Base-by-base conservation (phyloP, 163 green algal genomes). In the Chloromonas sp. region DNA sequence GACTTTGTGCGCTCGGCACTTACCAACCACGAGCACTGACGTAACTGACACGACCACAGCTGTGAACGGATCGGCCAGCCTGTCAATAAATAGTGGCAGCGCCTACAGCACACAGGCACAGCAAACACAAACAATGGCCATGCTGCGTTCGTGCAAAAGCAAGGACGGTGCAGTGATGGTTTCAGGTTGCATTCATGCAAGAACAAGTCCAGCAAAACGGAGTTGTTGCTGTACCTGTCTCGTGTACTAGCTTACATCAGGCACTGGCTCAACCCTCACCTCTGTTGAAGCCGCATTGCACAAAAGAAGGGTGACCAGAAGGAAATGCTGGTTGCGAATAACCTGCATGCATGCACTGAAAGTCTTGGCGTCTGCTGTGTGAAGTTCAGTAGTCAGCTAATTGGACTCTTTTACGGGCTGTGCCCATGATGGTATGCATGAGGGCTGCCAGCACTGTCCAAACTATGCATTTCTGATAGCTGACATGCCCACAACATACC, bases 261-360 rank as follows among this genome's bases (percentile, higher is more conserved):
- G 36, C 36, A 36, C 36, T 36, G 36, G 36, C 36, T 36, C 36
- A 36, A 36, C 62, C 60, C 86, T 8, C 70, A 93, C 93, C 92
- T 98, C 96, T 3, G 94, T 94, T 1, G 94, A 92, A 3, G 89
- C 84, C 3, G 96, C 95, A 84, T 99, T 99, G 88, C 93, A 97
- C 11, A 99, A 87, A 2, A 99, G 89, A 79, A 99, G 89, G 0
- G 96, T 98, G 36, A 98, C 94, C 58, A 99, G 89, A 77, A 98
- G 93, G 60, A 93, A 89, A 85, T 99, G 95, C 58, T 95, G 93
- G 60, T 94, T 91, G n/a, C 89, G 88, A 58, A 98, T 88, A 3
- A 92, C 85, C 89, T 92, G 85, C 62, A 84, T 15, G 58, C 77
- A 84, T 13, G 71, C 1, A 87, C 0, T 57, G 59, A 62, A 79